Percentiles rank a stretch among this genome's conserved stretches.
phyloP scores from a whole-genome alignment of 257 asterid species.

The Penstemon barbatus region DNA sequence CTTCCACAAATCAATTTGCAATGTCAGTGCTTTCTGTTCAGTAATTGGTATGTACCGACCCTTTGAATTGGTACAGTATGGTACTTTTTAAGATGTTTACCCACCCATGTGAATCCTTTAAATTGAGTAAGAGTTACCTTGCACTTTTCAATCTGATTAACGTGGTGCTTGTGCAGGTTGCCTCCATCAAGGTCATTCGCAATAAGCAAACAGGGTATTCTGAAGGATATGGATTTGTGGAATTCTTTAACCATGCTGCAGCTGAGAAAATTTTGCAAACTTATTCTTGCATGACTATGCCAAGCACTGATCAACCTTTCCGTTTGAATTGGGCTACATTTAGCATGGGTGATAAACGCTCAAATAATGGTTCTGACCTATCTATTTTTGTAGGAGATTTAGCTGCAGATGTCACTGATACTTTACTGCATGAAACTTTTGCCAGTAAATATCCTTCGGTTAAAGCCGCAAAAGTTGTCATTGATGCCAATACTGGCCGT shows the following conservation, averaged over 20 bases:
- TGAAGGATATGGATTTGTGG: slow-evolving; percentile 96
- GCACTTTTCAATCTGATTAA: neutral
- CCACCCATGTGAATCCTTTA: too few species aligned
- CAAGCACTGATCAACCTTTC: slow-evolving; percentile 77
- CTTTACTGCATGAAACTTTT: slow-evolving; percentile 77
- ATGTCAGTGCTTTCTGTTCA: too few species aligned
- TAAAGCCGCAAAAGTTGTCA: slow-evolving; percentile 89
- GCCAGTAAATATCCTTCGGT: slow-evolving; percentile 72
- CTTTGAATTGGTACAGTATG: too few species aligned
- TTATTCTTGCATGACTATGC: slow-evolving; percentile 65
- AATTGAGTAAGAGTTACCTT: neutral
- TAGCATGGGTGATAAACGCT: slow-evolving; percentile 87
- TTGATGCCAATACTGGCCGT: slow-evolving; percentile 82
- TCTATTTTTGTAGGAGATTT: slow-evolving; percentile 93
- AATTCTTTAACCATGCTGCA: slow-evolving; percentile 67
- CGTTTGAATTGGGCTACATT: slow-evolving; percentile 95
- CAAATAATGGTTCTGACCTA: slow-evolving; percentile 79
- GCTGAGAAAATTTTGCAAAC: slow-evolving; percentile 88
- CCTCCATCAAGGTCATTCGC: slow-evolving; percentile 84
- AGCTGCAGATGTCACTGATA: slow-evolving; percentile 91
- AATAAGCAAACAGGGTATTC: slow-evolving; percentile 84
- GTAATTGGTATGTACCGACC: too few species aligned
- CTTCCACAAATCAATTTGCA: too few species aligned
- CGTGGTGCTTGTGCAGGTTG: slow-evolving; percentile 50
- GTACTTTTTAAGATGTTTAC: too few species aligned